Percentiles rank a stretch among this genome's conserved stretches.
phyloP scores from a whole-genome alignment of 805 yeast species.

The Ogataea trehalophila region DNA sequence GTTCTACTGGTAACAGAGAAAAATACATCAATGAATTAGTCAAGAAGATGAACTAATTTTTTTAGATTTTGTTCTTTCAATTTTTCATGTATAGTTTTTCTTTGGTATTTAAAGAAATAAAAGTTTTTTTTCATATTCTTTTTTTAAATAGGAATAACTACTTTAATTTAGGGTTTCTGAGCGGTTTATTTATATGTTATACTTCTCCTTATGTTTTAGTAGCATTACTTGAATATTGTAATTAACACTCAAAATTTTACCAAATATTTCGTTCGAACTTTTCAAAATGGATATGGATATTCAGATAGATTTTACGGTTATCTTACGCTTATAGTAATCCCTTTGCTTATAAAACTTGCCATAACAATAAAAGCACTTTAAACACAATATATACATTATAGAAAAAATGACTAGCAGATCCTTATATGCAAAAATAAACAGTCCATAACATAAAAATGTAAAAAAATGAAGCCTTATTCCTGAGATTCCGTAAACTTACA shows the following conservation, averaged over 20 bases:
- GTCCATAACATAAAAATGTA: too few species aligned
- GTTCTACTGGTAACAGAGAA: conserved; percentile 98
- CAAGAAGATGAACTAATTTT: conserved; percentile 81
- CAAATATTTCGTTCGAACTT: too few species aligned
- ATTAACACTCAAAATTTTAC: neutral
- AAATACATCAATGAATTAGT: conserved; percentile 90
- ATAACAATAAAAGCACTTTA: too few species aligned
- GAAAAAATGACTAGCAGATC: too few species aligned
- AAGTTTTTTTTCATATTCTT: conserved; percentile 2
- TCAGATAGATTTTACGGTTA: too few species aligned
- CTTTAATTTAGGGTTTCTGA: neutral
- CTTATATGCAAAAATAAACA: too few species aligned
- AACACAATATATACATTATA: too few species aligned
- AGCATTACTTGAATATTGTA: neutral
- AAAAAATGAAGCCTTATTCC: too few species aligned
- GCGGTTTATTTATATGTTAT: neutral
- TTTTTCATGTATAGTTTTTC: neutral
- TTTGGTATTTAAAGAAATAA: conserved; percentile 5
- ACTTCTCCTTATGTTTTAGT: neutral
- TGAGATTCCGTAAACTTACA: too few species aligned
- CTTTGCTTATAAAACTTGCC: too few species aligned
- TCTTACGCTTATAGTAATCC: too few species aligned
- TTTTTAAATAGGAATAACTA: conserved; percentile 1
- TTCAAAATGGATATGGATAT: too few species aligned
- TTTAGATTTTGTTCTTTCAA: neutral